Base-by-base conservation (phyloP, 2,329 filamentous ascomycete species). In the Apiospora rasikravindrae region DNA sequence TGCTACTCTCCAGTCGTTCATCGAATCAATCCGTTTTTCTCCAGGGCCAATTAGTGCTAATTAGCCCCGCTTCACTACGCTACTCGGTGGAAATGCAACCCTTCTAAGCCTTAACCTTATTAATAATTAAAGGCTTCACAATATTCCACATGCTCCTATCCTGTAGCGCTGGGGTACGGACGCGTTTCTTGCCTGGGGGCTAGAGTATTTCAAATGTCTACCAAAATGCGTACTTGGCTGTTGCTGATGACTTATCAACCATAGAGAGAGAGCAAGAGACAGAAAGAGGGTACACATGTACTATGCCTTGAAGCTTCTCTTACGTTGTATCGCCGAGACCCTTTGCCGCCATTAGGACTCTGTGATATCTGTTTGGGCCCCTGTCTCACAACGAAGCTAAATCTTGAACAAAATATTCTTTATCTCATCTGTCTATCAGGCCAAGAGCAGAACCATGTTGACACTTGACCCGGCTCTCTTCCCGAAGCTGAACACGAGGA, bases 401-500 rank as follows among this genome's bases (percentile, higher is more conserved):
- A 22, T n/a, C 4, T n/a, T 40, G 7, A 24, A 57, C 51, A 13
- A 19, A 29, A 13, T 33, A 19, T 61, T 40, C n/a, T 37, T 37
- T n/a, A n/a, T n/a, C n/a, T n/a, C n/a, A 37, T 61, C 3, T 10
- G 26, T 40, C 29, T n/a, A 4, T 61, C 53, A 7, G 29, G 8
- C 10, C 10, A 11, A n/a, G 57, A 40, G 19, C 57, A 64, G 22
- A 64, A 19, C 44, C 26, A 89, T 89, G 83, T 89, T 91, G 78
- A 80, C 87, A 73, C 89, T 91, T 79, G 87, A 90, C 76, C 82
- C 85, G 51, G 81, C 86, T 66, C 83, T 85, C 47, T 83, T 92
- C 26, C 90, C 90, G 14, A 83, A 87, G 68, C 82, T 92, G 70
- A 84, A 82, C 42, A 89, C 89, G 11, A 87, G 90, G 69, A 89